phyloP scores from a whole-genome alignment of 176 grass and related monocot genomes.

The Raddia guianensis region DNA sequence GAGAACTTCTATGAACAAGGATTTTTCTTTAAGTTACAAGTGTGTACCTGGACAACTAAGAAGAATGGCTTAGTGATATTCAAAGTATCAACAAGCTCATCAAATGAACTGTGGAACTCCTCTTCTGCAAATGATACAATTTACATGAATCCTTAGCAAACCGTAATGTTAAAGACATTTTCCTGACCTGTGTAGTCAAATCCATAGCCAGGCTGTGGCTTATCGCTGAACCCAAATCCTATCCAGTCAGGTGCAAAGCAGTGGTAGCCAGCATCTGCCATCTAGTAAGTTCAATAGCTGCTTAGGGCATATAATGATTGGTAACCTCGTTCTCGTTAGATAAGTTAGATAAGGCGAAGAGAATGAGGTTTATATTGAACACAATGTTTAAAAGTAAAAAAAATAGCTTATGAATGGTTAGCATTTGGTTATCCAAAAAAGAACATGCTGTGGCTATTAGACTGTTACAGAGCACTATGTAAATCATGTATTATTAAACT shows the following conservation, averaged over 20 bases:
- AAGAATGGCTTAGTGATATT: slow-evolving; percentile 76
- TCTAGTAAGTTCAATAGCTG: slow-evolving; percentile 58
- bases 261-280: slow-evolving; percentile 83
- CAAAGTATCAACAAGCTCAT: slow-evolving; percentile 74
- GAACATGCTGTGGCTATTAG: background rate
- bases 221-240: slow-evolving; percentile 97
- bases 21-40: slow-evolving; percentile 15
- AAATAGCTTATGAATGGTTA: slow-evolving; percentile 11
- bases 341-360: no score
- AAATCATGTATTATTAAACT: background rate
- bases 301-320: slow-evolving; percentile 41
- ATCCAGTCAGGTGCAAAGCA: slow-evolving; percentile 97
- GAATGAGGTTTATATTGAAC: background rate
- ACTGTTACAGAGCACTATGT: background rate
- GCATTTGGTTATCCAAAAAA: background rate
- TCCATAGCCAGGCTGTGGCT: slow-evolving; percentile 93
- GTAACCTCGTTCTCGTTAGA: background rate
- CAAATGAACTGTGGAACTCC: slow-evolving; percentile 77
- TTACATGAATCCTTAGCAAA: slow-evolving; percentile 28
- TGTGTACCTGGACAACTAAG: slow-evolving; percentile 88
- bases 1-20: background rate
- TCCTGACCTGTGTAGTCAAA: slow-evolving; percentile 81
- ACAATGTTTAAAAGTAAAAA: slow-evolving; percentile 17
- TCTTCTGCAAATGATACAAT: slow-evolving; percentile 65
- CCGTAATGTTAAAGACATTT: slow-evolving; percentile 24